A percentile compares a stretch with the other conserved stretches of the same genome.
Conservation (phyloP, 1,139 yeast species). For the Suhomyces atakaporum region DNA sequence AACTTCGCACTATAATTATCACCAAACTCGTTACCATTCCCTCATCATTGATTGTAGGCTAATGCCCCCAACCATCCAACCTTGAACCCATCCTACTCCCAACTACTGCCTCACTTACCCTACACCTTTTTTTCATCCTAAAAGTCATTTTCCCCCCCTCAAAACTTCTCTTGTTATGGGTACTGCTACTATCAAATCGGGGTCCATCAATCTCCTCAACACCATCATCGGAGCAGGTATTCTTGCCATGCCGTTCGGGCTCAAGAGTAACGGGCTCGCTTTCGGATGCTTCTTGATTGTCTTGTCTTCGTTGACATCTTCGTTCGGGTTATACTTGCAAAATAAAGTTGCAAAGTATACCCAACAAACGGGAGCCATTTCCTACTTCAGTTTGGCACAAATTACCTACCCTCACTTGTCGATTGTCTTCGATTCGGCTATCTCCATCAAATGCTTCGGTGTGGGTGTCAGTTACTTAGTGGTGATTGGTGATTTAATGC, state of each 20-base stretch:
- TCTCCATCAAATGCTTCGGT: conserved; percentile 75
- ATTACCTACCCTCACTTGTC: conserved; percentile 54
- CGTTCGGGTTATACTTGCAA: conserved; percentile 55
- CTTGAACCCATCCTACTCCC: no score
- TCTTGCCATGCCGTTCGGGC: conserved; percentile 58
- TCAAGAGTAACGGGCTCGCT: conserved; percentile 51
- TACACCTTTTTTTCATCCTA: not conserved
- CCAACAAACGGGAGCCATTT: conserved; percentile 49
- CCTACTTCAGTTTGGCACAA: conserved; percentile 55
- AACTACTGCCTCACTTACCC: no score
- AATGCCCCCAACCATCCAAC: no score
- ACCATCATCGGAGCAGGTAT: conserved; percentile 61
- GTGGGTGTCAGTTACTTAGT: conserved; percentile 88
- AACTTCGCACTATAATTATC: no score
- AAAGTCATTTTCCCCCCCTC: no score
- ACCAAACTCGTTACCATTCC: no score
- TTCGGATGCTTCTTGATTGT: conserved; percentile 48
- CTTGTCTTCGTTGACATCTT: conserved; percentile 52
- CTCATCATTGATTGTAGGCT: no score
- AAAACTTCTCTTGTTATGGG: conserved; percentile 19
- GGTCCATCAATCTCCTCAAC: conserved; percentile 53
- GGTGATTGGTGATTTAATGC: conserved; percentile 88
- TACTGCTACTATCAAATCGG: conserved; percentile 48
- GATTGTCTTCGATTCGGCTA: conserved; percentile 49
- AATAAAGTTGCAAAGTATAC: conserved; percentile 54